A percentile compares a stretch with the other conserved stretches of the same genome.
These are phyloP conservation scores for Cadophora sp. DNA, from an alignment of 2,329 filamentous ascomycete genomes.

Conservation along the genomic window DNA sequence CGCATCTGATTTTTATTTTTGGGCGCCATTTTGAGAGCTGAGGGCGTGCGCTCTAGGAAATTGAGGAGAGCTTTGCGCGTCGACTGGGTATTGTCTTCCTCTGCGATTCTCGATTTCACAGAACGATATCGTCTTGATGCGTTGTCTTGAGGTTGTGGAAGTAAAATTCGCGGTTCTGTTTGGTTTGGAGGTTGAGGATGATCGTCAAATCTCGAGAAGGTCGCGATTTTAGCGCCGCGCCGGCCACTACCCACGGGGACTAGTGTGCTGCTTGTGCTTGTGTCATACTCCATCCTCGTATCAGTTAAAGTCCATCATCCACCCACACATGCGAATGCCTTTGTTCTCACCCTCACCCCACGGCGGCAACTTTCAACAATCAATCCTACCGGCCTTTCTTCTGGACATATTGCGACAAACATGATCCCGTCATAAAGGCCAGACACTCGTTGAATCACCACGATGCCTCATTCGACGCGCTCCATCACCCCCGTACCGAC, in stretches of 20 bases:
- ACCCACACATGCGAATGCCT: slow-evolving; percentile 3
- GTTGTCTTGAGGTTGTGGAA: not conserved
- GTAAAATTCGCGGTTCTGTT: not conserved
- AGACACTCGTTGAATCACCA: slow-evolving; percentile 28
- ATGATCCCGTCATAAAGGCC: slow-evolving; percentile 27
- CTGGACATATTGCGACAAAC: slow-evolving; percentile 21
- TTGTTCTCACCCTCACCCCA: not conserved
- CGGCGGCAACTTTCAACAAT: not conserved
- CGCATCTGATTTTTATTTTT: slow-evolving; percentile 90
- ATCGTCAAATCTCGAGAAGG: slow-evolving; percentile 26
- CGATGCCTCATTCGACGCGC: slow-evolving; percentile 53
- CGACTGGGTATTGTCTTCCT: not conserved
- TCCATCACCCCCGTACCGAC: slow-evolving; percentile 46
- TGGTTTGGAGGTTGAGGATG: slow-evolving; percentile 10
- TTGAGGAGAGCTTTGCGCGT: not conserved
- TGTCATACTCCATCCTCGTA: slow-evolving; percentile 22
- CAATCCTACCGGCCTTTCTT: slow-evolving; percentile 5
- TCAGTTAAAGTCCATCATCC: slow-evolving; percentile 13
- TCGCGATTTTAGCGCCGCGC: slow-evolving; percentile 36
- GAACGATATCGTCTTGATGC: not conserved
- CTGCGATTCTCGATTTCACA: not conserved
- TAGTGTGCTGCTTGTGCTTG: not conserved
- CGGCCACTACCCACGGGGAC: slow-evolving; percentile 23
- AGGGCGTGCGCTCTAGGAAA: slow-evolving; percentile 33
- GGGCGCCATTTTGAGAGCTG: slow-evolving; percentile 60